Evolutionary conservation across 495 filamentous ascomycete species (phyloP).

Genomic region (Trichoderma orchidacearum): DNA sequence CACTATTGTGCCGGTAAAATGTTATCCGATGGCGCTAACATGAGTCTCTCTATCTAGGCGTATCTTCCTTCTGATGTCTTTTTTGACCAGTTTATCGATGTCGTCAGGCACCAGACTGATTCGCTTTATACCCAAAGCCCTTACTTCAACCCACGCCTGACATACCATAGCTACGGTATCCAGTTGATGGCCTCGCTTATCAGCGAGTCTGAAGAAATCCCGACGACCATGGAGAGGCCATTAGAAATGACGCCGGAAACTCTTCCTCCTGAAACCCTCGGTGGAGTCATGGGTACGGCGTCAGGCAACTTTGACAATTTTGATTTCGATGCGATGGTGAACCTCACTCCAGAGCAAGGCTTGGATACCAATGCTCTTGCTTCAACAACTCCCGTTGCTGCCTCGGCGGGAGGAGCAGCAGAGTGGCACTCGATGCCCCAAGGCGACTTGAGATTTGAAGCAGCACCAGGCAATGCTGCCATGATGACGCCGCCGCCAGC

Average conservation of each 20-base stretch:
- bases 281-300: background rate
- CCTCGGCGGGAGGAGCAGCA: background rate
- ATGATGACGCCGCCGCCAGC: background rate
- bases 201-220: background rate
- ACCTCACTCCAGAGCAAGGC: background rate
- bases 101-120: slow-evolving; percentile 20
- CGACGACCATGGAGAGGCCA: background rate
- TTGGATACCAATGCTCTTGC: background rate
- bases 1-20: too few species aligned
- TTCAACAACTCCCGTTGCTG: background rate
- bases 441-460: background rate
- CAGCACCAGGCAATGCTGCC: background rate
- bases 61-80: slow-evolving; percentile 14
- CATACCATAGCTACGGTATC: slow-evolving; percentile 24
- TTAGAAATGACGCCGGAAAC: background rate
- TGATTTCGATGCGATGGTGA: background rate
- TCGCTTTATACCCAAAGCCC: slow-evolving; percentile 20
- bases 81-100: slow-evolving; percentile 18
- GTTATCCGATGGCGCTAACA: background rate
- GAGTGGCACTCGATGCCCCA: background rate
- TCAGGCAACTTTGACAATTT: background rate
- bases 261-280: background rate
- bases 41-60: slow-evolving; percentile 8
- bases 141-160: slow-evolving; percentile 13
- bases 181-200: slow-evolving; percentile 20